Evolutionary conservation across 352 stramenopile species (phyloP), one percentile per base, ranked within the genome.

Genomic region (Phytophthora macrochlamydospora): DNA sequence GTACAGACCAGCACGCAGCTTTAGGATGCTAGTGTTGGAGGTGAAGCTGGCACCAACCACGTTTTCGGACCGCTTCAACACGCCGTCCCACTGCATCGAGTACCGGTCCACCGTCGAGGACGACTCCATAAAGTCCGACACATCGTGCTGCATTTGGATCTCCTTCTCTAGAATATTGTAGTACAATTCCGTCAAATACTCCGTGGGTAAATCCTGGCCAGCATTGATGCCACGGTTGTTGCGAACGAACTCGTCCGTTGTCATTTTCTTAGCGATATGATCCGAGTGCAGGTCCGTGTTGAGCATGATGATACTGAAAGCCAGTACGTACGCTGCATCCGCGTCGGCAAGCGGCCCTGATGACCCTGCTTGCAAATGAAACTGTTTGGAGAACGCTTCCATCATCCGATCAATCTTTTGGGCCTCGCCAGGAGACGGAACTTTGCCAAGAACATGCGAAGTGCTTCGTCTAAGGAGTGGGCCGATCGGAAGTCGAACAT

Each of bases 261-360:
- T 94, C 89, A 96, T 96, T 52, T 96, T 96, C 70, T 94, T 94
- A 4, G 81, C 72, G 42, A 96, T 94, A 43, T 95, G 84, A 32
- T 94, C 85, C 58, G 81, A 98, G 75, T 99, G 98, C 61, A 99
- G 69, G 64, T 99, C 98, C n/a, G 97, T 99, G 76, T 99, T 99
- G 28, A 99, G 82, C 96, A 99, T 99, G 53, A 99, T 99, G 63
- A 99, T 98, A 45, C 97, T 97, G 83, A 99, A 99, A 8, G 96
- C 92, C 32, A 99, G 75, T 28, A 99, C 87, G 59, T 98, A 99
- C 2, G 95, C 97, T 30, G 96, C 92, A 69, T 99, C 97, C 8
- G 86, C 95, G 31, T 93, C 79, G 18, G 90, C 71, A 29, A 95
- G 62, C n/a, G 84, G 76, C 2, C 79, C 67, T 1, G 71, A 78